Percentiles rank a stretch among this genome's conserved stretches.
Evolutionary conservation across 2,329 filamentous ascomycete species (phyloP).

Genomic region (Chaetomiaceae sp.): DNA sequence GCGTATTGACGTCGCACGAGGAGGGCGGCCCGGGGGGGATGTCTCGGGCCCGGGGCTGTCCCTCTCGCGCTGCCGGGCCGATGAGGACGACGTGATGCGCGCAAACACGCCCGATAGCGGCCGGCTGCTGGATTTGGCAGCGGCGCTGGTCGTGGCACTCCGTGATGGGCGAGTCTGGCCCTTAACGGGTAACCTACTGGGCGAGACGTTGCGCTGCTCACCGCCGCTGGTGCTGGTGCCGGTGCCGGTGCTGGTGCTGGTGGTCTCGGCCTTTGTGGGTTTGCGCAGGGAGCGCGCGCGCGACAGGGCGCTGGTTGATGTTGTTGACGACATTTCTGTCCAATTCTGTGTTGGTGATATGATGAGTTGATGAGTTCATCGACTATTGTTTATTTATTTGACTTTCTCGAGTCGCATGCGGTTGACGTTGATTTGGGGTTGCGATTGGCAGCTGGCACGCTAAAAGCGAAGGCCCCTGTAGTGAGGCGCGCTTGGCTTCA

Average conservation of each 20-base stretch:
- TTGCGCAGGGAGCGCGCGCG: conserved; percentile 49
- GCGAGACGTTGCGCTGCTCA: conserved; percentile 38
- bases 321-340: conserved; percentile 38
- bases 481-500: conserved; percentile 6
- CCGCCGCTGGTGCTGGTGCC: conserved; percentile 17
- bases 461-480: conserved; percentile 8
- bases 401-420: not conserved
- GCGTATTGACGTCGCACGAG: conserved; percentile 10
- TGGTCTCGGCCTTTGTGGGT: conserved; percentile 25
- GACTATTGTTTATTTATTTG: conserved; percentile 8
- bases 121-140: conserved; percentile 20
- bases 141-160: conserved; percentile 22
- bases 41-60: not conserved
- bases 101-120: conserved; percentile 26
- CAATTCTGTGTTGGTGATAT: not conserved
- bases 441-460: not conserved
- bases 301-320: conserved; percentile 33
- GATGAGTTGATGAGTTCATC: not conserved
- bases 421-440: not conserved
- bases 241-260: conserved; percentile 16
- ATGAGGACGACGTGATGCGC: conserved; percentile 14
- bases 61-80: conserved; percentile 7
- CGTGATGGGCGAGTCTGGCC: conserved; percentile 27
- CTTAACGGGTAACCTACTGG: conserved; percentile 49
- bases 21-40: not conserved